Evolutionary conservation across 2,329 filamentous ascomycete species (phyloP), one percentile per base, ranked within the genome.

Genomic region (Pseudogymnoascus sp.): DNA sequence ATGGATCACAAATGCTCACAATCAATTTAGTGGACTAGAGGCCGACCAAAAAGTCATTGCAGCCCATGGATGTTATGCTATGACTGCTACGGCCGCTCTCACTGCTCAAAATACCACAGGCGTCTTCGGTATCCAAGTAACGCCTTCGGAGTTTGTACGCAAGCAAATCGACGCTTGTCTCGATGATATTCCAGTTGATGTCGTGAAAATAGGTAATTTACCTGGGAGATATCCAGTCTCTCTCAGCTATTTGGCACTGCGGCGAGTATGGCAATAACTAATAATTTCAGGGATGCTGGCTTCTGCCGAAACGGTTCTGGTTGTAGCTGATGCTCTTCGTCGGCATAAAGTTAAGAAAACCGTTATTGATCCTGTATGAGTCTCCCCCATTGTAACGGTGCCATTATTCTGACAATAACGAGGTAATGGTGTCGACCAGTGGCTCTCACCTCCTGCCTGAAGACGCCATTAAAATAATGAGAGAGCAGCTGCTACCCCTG

Each of bases 61-160:
- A 51, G 91, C 90, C 16, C 92, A 97, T 83, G 87, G 89, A 65
- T 95, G 90, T 77, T 97, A 97, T 80, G 92, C 91, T 65, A 96
- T 97, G 86, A 97, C 93, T 61, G 91, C 93, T 21, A 97, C 93
- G 8, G 96, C 93, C 12, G 93, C 93, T 18, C 79, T 99, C 72
- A 99, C 95, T n/a, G 93, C 91, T 14, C 95, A 97, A 73, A 96
- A 97, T 76, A 99, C 95, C 0, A 81, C 84, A 62, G 91, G 91
- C 4, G 92, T 97, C 12, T 81, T 86, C 66, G 91, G 83, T 67
- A 91, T 97, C 61, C 91, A 96, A 72, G 78, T 88, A 63, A 84
- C 90, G 6, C 93, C 93, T 0, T 80, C 90, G 0, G 80, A 81
- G 4, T 97, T 97, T 75, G 85, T 97, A 23, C 81, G 81, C 68